phyloP scores from a whole-genome alignment of 176 grass and related monocot genomes.

The Coix lacrymajobi region DNA sequence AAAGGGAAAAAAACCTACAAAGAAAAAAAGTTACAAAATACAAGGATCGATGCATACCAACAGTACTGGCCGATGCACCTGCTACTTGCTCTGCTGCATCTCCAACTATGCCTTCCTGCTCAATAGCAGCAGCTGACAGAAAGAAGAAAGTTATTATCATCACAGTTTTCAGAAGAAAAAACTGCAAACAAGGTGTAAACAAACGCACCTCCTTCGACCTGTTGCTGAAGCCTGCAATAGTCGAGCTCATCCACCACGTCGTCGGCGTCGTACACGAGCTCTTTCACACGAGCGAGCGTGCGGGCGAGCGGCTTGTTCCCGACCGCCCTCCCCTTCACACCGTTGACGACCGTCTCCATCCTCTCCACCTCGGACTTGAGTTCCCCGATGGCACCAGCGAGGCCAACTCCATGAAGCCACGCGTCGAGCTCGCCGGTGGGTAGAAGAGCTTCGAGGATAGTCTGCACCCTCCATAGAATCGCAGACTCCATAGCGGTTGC shows the following conservation, averaged over 20 bases:
- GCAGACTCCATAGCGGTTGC: neutral
- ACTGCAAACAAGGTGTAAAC: neutral
- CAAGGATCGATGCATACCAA: neutral
- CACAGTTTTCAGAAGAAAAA: neutral
- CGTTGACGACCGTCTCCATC: neutral
- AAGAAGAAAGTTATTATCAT: neutral
- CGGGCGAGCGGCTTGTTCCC: neutral
- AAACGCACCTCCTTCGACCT: constrained; percentile 6
- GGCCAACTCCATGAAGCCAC: neutral
- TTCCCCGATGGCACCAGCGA: neutral
- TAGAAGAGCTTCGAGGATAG: neutral
- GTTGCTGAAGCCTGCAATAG: constrained; percentile 21
- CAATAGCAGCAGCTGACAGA: neutral
- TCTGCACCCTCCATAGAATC: neutral
- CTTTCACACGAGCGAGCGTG: neutral
- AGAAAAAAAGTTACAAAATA: too few species aligned
- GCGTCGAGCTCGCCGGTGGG: neutral
- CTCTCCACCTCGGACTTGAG: neutral
- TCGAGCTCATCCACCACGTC: constrained; percentile 30
- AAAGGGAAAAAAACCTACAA: too few species aligned
- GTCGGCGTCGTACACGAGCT: constrained; percentile 32
- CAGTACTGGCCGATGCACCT: neutral
- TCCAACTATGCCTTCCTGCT: neutral
- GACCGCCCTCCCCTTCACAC: neutral
- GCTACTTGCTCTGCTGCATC: neutral